Evolutionary conservation across 306 rosid species (phyloP), one percentile per base, ranked within the genome.

Genomic region (Trifolium fragiferum): DNA sequence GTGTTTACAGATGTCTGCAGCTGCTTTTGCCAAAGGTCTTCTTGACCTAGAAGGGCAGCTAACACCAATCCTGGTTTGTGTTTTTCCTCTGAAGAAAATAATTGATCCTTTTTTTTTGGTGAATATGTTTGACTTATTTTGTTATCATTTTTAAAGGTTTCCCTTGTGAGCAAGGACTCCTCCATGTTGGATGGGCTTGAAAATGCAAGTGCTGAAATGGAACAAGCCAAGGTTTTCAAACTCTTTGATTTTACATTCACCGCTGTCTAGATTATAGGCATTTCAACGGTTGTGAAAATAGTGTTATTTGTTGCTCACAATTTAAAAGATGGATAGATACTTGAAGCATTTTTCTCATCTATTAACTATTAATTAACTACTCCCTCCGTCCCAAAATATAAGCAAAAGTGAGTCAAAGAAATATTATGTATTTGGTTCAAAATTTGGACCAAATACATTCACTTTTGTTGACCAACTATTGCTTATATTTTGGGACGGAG

Each of bases 161-260:
- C 99, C 43, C 97, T 94, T 76, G 99, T 94, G 59, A 94, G 99
- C 88, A 92, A 94, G 83, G 97, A 94, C 86, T 92, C 93, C 63
- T 94, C 99, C 79, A 94, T 94, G 99, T 76, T 94, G 96, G 99
- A 94, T 59, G 99, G 99, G 75, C 99, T 94, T 81, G 99, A 94
- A 76, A 90, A 94, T 84, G 99, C 99, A 75, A 88, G 96, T 84
- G 79, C 19, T 33, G 97, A 94, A 88, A 94, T 94, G 97, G 88
- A 88, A 40, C 92, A 90, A 86, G 96, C 97, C 53, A 94, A 94
- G 97, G 98, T 84, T 46, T 62, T 67, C 65, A 67, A 66, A 72
- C 30, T 60, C 54, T 76, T 59, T n/a, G 38, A 40, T 18, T 73
- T 76, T 76, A 73, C 73, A 83, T 78, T 43, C 9, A 41, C 35